phyloP scores from a whole-genome alignment of 2,329 filamentous ascomycete genomes.

The Aspergillus sp. region DNA sequence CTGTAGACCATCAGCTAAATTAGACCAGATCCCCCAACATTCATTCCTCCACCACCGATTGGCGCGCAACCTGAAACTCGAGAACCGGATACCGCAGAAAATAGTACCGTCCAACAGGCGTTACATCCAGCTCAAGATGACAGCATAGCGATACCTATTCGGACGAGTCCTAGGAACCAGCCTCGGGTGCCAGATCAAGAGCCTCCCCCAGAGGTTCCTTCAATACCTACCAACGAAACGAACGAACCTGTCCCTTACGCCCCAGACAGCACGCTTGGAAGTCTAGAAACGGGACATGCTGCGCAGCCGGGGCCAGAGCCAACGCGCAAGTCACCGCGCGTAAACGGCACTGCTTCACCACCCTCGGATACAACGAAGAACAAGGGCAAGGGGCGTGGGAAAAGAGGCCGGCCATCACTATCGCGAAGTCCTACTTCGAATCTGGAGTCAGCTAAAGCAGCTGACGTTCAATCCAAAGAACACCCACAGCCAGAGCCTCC shows the following conservation, averaged over 20 bases:
- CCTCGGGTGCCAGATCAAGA: not conserved
- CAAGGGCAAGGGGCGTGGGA: slow-evolving; percentile 12
- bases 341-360: slow-evolving; percentile 10
- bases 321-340: not conserved
- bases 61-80: not conserved
- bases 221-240: not conserved
- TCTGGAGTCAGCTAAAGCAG: not conserved
- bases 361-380: slow-evolving; percentile 2
- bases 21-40: not conserved
- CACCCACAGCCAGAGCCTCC: not conserved
- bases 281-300: not conserved
- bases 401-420: slow-evolving; percentile 5
- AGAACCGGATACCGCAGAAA: not conserved
- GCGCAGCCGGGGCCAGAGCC: slow-evolving; percentile 1
- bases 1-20: not conserved
- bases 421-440: not conserved
- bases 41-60: not conserved
- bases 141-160: slow-evolving; percentile 1
- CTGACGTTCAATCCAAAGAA: not conserved
- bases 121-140: not conserved
- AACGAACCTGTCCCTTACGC: not conserved
- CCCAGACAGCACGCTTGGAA: not conserved
- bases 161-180: not conserved
- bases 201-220: not conserved
- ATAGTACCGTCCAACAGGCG: not conserved